Evolutionary conservation across 257 asterid genomes (phyloP).

Genomic region (Cinchona pubescens): DNA sequence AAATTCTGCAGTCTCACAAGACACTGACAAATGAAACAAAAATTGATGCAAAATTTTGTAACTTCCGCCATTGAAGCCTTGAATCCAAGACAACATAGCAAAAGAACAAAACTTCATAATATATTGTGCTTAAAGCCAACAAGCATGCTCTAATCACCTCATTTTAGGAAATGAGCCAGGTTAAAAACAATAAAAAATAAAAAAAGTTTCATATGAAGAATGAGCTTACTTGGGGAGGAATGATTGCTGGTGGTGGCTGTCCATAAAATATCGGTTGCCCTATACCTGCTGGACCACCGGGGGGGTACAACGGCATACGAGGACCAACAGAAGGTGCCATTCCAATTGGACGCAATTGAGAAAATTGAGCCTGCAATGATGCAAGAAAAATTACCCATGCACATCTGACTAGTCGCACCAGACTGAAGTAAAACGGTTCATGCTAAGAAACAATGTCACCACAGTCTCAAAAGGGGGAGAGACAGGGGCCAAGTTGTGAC

Average conservation of each 20-base stretch:
- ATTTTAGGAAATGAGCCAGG: too few species aligned
- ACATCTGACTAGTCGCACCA: background rate
- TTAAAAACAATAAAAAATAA: too few species aligned
- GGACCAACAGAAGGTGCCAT: slow-evolving; percentile 71
- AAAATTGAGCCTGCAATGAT: slow-evolving; percentile 69
- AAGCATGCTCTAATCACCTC: background rate
- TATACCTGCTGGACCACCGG: slow-evolving; percentile 85
- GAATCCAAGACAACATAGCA: background rate
- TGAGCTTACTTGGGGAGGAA: slow-evolving; percentile 67
- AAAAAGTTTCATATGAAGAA: background rate
- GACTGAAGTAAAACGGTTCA: background rate
- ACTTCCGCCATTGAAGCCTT: background rate
- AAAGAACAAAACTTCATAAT: background rate
- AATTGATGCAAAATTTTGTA: background rate
- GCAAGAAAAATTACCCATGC: slow-evolving; percentile 11
- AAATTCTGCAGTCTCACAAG: background rate
- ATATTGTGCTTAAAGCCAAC: background rate
- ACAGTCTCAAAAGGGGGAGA: background rate
- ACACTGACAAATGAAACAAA: background rate
- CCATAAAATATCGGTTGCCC: slow-evolving; percentile 92
- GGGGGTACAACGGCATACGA: slow-evolving; percentile 71
- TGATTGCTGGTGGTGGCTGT: slow-evolving; percentile 77
- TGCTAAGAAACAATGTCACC: background rate
- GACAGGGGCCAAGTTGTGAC: too few species aligned
- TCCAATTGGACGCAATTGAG: slow-evolving; percentile 80